Conservation (phyloP, 441 rosid species). For the Erodium trifolium region DNA sequence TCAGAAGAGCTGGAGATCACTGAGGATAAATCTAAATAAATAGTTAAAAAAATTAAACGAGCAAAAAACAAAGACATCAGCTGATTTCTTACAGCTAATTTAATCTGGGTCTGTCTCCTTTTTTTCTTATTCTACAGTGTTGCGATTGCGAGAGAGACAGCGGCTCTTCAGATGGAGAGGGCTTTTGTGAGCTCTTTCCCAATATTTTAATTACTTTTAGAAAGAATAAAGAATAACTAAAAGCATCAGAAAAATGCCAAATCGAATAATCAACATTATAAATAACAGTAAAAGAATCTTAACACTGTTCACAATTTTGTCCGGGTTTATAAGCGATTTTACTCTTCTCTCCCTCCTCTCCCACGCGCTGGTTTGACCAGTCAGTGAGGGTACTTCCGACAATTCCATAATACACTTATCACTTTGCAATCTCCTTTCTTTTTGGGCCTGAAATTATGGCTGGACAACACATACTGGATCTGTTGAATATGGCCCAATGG, state of each 20-base stretch:
- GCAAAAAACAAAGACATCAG: background rate
- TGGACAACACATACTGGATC: background rate
- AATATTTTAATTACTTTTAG: too few relatives aligned
- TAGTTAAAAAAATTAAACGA: too few relatives aligned
- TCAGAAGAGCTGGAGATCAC: background rate
- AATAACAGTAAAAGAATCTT: background rate
- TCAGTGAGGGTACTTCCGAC: too few relatives aligned
- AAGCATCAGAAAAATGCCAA: background rate
- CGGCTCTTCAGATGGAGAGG: background rate
- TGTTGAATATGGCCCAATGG: background rate
- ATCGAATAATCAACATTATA: too few relatives aligned
- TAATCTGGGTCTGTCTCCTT: too few relatives aligned
- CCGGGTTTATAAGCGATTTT: background rate
- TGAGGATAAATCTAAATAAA: background rate
- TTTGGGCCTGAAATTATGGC: background rate
- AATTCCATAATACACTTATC: too few relatives aligned
- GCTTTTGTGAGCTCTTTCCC: background rate
- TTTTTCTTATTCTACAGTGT: too few relatives aligned
- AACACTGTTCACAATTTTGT: background rate
- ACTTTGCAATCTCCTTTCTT: background rate
- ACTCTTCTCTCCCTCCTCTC: background rate
- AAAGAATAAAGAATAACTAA: background rate
- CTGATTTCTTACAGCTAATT: background rate
- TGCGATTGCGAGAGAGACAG: background rate
- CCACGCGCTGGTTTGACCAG: background rate